A percentile compares a stretch with the other conserved stretches of the same genome.
Evolutionary conservation across 2,329 filamentous ascomycete species (phyloP).

Genomic region (Sclerotinia glacialis): DNA sequence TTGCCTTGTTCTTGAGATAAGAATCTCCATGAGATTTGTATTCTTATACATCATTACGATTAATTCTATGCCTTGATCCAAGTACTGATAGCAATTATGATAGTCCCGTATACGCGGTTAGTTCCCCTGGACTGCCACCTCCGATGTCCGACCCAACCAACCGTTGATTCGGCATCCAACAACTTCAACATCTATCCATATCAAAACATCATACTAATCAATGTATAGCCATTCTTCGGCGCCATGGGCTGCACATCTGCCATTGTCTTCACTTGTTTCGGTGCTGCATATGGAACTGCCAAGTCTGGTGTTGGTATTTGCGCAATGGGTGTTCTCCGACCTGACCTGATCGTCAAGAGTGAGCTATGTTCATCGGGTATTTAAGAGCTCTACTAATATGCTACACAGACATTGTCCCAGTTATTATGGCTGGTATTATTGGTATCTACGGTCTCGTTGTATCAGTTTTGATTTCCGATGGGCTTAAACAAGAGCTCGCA

Average conservation of each 20-base stretch:
- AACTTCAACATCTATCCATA: conserved; percentile 25
- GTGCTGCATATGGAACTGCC: conserved; percentile 96
- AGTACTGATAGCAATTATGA: conserved; percentile 46
- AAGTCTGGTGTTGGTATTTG: conserved; percentile 99
- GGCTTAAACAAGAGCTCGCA: conserved; percentile 66
- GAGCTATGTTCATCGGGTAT: conserved; percentile 44
- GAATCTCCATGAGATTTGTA: conserved; percentile 23
- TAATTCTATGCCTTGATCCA: conserved; percentile 11
- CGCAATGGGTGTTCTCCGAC: conserved; percentile 95
- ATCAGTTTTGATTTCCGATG: conserved; percentile 81
- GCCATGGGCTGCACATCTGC: conserved; percentile 94
- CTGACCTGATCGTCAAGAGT: conserved; percentile 99
- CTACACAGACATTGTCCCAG: conserved; percentile 85
- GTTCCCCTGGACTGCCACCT: conserved; percentile 46
- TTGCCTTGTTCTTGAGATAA: conserved; percentile 26
- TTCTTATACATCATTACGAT: conserved; percentile 17
- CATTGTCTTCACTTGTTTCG: conserved; percentile 95
- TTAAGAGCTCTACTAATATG: conserved; percentile 25
- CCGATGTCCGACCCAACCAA: conserved; percentile 9
- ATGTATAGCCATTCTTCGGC: conserved; percentile 77
- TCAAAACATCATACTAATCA: conserved; percentile 35
- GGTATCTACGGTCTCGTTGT: conserved; percentile 96
- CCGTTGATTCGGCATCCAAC: neutral
- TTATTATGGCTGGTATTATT: conserved; percentile 99
- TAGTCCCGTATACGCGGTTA: conserved; percentile 98